Base-by-base conservation (phyloP, 1,284 basidiomycete genomes). In the Trichosporon faecale region DNA sequence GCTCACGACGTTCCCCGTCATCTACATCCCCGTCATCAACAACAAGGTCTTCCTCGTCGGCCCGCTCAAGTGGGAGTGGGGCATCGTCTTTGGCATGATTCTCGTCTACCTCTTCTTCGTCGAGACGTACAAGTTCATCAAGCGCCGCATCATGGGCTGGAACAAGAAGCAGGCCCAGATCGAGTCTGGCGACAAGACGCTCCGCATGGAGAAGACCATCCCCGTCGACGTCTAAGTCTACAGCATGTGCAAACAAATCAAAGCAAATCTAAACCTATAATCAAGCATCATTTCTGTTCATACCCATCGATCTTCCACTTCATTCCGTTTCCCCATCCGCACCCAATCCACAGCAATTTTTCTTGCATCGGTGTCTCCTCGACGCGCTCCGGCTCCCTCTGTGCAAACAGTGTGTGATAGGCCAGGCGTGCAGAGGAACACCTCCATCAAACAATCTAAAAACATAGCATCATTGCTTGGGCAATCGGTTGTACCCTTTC, bases 11-110 rank as follows among this genome's bases (percentile, higher is more conserved):
- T 83, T 83, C 78, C 82, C 81, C 31, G 73, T 83, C 63, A 77
- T 84, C 46, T 83, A 84, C 76, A 84, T 84, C 55, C 83, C 83
- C 8, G 71, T 71, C 18, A 82, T 84, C 77, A 82, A 80, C 75
- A 74, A 82, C 73, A 76, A 80, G 46, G 83, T 81, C 57, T 83
- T 83, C 78, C 76, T 79, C 40, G 72, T 82, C 65, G 75, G 75
- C 33, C 68, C 75, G 6, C 74, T 83, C 57, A 77, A 75, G 49
- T 84, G 81, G 80, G 82, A 83, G 72, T 84, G 83, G 83, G 83
- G 83, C 37, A 80, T 83, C 70, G 76, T 83, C 64, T 80, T 83
- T 67, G 81, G 81, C 37, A 80, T 81, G 79, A 79, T 80, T 71
- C 61, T 82, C 16, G 78, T 83, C 64, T 83, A 82, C 74, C 72